These are phyloP conservation scores for Lobosporangium transversale DNA, from an alignment of 192 early-diverging fungal genomes.

Conservation along the genomic window DNA sequence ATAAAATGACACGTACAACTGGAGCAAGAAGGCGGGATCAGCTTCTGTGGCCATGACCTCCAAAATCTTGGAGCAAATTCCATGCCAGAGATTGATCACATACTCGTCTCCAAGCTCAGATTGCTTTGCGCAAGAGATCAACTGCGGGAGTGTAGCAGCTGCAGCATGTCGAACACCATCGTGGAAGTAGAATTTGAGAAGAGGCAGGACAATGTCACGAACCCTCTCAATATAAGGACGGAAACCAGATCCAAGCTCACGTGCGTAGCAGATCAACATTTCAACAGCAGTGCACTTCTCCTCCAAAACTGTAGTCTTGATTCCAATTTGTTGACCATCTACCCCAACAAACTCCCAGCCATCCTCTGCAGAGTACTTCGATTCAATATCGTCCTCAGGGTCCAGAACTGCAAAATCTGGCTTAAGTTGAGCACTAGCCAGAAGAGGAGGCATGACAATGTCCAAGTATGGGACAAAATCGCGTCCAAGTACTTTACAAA, in stretches of 20 bases:
- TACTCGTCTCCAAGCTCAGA: slow-evolving; percentile 61
- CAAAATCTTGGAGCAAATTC: slow-evolving; percentile 79
- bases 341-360: slow-evolving; percentile 97
- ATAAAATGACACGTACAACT: slow-evolving; percentile 81
- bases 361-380: slow-evolving; percentile 93
- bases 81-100: slow-evolving; percentile 75
- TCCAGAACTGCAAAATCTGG: slow-evolving; percentile 94
- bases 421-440: slow-evolving; percentile 85
- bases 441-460: slow-evolving; percentile 92
- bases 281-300: slow-evolving; percentile 99
- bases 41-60: slow-evolving; percentile 82
- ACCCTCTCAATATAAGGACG: slow-evolving; percentile 83
- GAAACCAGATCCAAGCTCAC: slow-evolving; percentile 91
- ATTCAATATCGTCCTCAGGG: slow-evolving; percentile 80
- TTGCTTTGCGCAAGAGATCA: slow-evolving; percentile 73
- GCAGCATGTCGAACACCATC: slow-evolving; percentile 95
- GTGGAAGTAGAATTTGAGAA: slow-evolving; percentile 98
- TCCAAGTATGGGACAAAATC: slow-evolving; percentile 95
- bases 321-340: slow-evolving; percentile 94
- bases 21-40: slow-evolving; percentile 82
- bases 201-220: slow-evolving; percentile 86
- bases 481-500: slow-evolving; percentile 93
- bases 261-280: slow-evolving; percentile 96
- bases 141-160: slow-evolving; percentile 79
- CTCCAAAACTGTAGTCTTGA: slow-evolving; percentile 94